Evolutionary conservation across 768 basidiomycete genomes (phyloP), one percentile per base, ranked within the genome.

Genomic region (Lactarius akahatsu): DNA sequence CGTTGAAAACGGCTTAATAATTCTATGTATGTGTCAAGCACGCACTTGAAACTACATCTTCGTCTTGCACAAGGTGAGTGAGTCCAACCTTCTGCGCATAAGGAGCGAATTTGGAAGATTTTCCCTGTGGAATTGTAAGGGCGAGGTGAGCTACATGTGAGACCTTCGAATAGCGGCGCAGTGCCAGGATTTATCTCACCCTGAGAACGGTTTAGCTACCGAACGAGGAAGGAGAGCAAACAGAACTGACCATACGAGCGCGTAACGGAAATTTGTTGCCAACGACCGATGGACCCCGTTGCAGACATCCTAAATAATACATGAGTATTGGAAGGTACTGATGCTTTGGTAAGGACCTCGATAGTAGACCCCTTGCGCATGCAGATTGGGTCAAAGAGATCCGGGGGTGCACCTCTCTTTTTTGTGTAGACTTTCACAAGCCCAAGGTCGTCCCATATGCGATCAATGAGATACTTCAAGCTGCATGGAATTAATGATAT

Each of bases 381-480:
- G 77, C 91, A 93, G 58, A 98, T 86, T 30, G 97, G 97, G 76
- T 99, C 97, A 1, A 81, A 77, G 15, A 99, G 77, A 75, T 98
- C 97, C 3, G 97, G 96, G 70, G 91, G 91, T 36, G 83, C 91
- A n/a, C 96, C 97, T 54, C 97, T 84, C 76, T 96, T 96, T 79
- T 99, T 99, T 3, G 97, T 99, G 77, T 98, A 99, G 55, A 99
- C 86, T 73, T 95, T 96, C 62, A 90, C 90, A 8, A 93, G 82
- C 61, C 82, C 80, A n/a, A 94, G 82, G 65, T 90, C 85, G 34
- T 87, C 88, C 90, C 89, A 92, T 67, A 92, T 87, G 26, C 86
- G 83, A 68, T 89, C 89, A 63, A 91, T 84, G 43, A 92, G 81
- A 73, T 91, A 86, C 73, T 86, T 83, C 62, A 92, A 77, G 75